phyloP scores from a whole-genome alignment of 2,329 filamentous ascomycete genomes.

The Penicillium sp. region DNA sequence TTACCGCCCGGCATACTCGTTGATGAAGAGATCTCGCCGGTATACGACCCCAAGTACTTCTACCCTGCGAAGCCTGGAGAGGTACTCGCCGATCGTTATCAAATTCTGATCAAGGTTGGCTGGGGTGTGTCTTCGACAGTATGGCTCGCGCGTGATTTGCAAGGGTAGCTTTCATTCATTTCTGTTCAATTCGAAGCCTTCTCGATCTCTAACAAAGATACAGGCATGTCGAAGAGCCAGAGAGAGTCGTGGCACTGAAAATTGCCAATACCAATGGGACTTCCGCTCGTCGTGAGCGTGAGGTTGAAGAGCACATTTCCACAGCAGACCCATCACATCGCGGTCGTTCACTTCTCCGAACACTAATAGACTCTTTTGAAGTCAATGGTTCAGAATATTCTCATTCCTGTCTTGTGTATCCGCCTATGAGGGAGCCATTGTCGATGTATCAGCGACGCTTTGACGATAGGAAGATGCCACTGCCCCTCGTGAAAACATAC shows the following conservation, averaged over 20 bases:
- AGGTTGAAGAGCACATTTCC: constrained; percentile 33
- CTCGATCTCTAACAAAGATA: constrained; percentile 22
- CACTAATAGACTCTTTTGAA: constrained; percentile 34
- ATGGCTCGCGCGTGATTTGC: constrained; percentile 30
- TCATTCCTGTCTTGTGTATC: constrained; percentile 38
- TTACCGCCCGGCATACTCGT: constrained; percentile 22
- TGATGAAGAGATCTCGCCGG: constrained; percentile 29
- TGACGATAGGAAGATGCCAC: constrained; percentile 27
- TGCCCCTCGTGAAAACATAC: constrained; percentile 34
- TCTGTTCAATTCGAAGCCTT: constrained; percentile 11
- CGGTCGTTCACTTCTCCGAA: constrained; percentile 33
- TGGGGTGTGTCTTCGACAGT: constrained; percentile 30
- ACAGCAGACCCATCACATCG: constrained; percentile 30
- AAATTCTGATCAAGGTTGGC: constrained; percentile 27
- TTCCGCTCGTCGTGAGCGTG: constrained; percentile 26
- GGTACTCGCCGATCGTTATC: constrained; percentile 26
- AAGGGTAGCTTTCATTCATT: constrained; percentile 22
- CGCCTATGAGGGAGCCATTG: constrained; percentile 38
- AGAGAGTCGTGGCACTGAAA: constrained; percentile 27
- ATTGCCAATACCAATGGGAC: constrained; percentile 25
- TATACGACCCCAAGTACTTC: constrained; percentile 26
- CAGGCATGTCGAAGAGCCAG: constrained; percentile 24
- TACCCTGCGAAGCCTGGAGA: constrained; percentile 32
- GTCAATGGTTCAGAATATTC: constrained; percentile 27
- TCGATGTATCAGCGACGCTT: constrained; percentile 34